Percentiles rank a stretch among this genome's conserved stretches.
These are phyloP conservation scores for Coniosporium apollinis DNA, from an alignment of 495 filamentous ascomycete species.

Conservation along the genomic window DNA sequence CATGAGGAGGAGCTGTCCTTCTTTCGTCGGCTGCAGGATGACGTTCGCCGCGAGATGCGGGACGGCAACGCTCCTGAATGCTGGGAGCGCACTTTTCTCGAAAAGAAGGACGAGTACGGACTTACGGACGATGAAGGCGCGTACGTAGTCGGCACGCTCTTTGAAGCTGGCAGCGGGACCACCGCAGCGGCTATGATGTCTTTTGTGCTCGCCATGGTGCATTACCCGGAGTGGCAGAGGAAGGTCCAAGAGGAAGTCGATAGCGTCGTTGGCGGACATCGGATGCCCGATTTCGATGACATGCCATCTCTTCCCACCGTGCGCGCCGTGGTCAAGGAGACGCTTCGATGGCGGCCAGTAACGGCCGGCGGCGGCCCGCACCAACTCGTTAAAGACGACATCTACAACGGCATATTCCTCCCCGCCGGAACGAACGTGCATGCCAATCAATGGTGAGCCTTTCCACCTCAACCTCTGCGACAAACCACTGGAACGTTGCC, in stretches of 20 bases:
- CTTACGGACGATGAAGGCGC: conserved; percentile 4
- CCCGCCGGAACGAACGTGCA: conserved; percentile 18
- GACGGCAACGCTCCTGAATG: conserved; percentile 19
- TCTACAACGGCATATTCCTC: conserved; percentile 19
- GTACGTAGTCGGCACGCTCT: conserved; percentile 9
- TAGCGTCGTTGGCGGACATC: conserved; percentile 5
- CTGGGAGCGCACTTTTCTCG: conserved; percentile 2
- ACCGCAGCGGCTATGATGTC: conserved; percentile 17
- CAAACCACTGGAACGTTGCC: neutral
- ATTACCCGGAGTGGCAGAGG: conserved; percentile 15
- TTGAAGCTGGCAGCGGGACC: conserved; percentile 19
- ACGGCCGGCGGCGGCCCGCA: conserved; percentile 19
- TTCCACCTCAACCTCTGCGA: conserved; percentile 5
- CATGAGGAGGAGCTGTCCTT: conserved; percentile 17
- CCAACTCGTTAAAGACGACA: conserved; percentile 16
- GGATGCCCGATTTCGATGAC: conserved; percentile 15
- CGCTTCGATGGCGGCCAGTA: conserved; percentile 21
- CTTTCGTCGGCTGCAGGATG: conserved; percentile 15
- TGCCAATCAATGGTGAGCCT: conserved; percentile 8
- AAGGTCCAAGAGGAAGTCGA: conserved; percentile 19
- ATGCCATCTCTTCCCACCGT: conserved; percentile 9
- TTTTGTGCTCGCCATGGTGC: conserved; percentile 19
- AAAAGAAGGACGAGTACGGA: conserved; percentile 9
- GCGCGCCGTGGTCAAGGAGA: conserved; percentile 17
- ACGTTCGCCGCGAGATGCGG: conserved; percentile 16